Evolutionary conservation across 1,139 yeast genomes (phyloP).

Genomic region (Yamadazyma conglobata): DNA sequence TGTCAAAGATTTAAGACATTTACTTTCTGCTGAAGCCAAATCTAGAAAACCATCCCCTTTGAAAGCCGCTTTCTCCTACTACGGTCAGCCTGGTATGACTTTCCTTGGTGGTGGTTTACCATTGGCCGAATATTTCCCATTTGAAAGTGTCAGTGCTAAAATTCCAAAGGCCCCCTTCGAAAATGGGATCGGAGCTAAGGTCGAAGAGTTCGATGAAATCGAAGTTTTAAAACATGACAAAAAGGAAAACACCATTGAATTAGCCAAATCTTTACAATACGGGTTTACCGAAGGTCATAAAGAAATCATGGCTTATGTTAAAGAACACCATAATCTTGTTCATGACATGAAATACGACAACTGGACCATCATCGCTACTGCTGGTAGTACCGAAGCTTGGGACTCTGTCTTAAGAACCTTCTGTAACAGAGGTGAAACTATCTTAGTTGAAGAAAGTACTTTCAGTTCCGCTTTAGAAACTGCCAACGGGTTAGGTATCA

Average conservation of each 20-base stretch:
- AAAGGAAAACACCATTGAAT: conserved; percentile 58
- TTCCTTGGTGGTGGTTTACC: conserved; percentile 97
- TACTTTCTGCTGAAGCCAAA: conserved; percentile 74
- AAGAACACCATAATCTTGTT: conserved; percentile 71
- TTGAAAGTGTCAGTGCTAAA: conserved; percentile 66
- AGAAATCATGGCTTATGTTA: conserved; percentile 62
- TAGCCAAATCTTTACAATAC: conserved; percentile 86
- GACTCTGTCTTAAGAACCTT: conserved; percentile 81
- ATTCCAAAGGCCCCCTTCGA: conserved; percentile 68
- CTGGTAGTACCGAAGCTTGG: conserved; percentile 90
- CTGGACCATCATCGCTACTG: conserved; percentile 56
- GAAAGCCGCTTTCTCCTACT: conserved; percentile 80
- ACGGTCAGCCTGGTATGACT: conserved; percentile 68
- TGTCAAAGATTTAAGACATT: conserved; percentile 58
- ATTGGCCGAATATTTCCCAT: conserved; percentile 85
- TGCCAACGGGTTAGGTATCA: conserved; percentile 69
- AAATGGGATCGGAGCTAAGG: conserved; percentile 69
- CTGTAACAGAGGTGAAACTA: conserved; percentile 70
- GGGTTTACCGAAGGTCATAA: conserved; percentile 81
- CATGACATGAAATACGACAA: conserved; percentile 65
- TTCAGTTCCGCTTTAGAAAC: conserved; percentile 85
- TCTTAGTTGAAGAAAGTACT: conserved; percentile 78
- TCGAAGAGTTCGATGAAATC: conserved; percentile 47
- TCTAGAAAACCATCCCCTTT: conserved; percentile 76
- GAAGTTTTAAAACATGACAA: conserved; percentile 41